These are phyloP conservation scores for Ormosia semicastrata DNA, from an alignment of 306 rosid genomes.

Conservation along the genomic window DNA sequence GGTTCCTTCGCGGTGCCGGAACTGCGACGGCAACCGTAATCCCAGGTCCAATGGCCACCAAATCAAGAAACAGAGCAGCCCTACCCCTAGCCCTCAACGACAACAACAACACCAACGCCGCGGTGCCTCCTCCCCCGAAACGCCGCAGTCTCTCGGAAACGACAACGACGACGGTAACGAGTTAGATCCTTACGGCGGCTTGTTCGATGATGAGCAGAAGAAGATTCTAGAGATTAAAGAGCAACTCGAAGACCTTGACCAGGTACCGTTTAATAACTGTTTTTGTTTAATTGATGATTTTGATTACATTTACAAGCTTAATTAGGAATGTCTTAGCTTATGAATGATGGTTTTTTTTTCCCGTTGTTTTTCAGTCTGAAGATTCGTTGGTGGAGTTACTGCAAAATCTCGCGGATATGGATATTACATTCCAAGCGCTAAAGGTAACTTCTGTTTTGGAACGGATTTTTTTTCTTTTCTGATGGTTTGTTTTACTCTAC, in stretches of 20 bases:
- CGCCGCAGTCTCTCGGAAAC: conserved; percentile 59
- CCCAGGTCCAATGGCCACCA: conserved; percentile 24
- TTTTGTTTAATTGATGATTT: not conserved
- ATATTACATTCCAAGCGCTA: conserved; percentile 88
- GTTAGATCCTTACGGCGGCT: conserved; percentile 66
- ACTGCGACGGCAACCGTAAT: conserved; percentile 37
- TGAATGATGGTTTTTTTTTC: not conserved
- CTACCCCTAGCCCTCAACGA: conserved; percentile 31
- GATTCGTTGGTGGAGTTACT: conserved; percentile 76
- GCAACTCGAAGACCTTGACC: conserved; percentile 75
- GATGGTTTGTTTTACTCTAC: not conserved
- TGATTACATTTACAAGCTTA: not conserved
- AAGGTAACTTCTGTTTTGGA: conserved; percentile 43
- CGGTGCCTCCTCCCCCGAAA: conserved; percentile 49
- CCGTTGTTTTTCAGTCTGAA: conserved; percentile 49
- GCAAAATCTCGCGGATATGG: conserved; percentile 92
- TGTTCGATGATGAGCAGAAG: conserved; percentile 85
- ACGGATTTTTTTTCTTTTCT: not conserved
- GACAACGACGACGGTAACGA: conserved; percentile 36
- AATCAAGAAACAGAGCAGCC: conserved; percentile 24
- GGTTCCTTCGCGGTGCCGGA: conserved; percentile 37
- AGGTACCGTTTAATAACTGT: conserved; percentile 39
- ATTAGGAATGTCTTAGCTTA: not conserved
- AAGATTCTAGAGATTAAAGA: conserved; percentile 82
- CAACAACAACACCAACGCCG: not conserved